Evolutionary conservation across 2,329 filamentous ascomycete genomes (phyloP).

Genomic region (Penicillium griseofulvum): DNA sequence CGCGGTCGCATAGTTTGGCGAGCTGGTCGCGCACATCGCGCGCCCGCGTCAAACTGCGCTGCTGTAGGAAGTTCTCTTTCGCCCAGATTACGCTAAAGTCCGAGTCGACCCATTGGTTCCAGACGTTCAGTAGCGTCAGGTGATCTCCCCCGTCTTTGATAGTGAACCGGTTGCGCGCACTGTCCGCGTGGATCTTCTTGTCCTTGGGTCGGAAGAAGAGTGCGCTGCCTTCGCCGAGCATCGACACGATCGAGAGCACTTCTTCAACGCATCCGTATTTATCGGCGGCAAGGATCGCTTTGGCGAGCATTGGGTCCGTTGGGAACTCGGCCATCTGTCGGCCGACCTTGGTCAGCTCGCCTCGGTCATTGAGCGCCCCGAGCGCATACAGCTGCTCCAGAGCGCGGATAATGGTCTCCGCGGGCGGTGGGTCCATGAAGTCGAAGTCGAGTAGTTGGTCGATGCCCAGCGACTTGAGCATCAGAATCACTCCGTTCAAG

Average conservation of each 20-base stretch:
- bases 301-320: conserved; percentile 86
- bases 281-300: conserved; percentile 82
- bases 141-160: conserved; percentile 90
- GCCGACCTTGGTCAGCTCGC: conserved; percentile 84
- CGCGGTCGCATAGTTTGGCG: conserved; percentile 84
- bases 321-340: conserved; percentile 95
- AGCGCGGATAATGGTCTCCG: conserved; percentile 82
- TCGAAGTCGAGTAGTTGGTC: conserved; percentile 92
- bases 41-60: conserved; percentile 81
- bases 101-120: conserved; percentile 90
- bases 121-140: conserved; percentile 83
- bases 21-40: conserved; percentile 92
- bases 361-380: conserved; percentile 82
- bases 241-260: conserved; percentile 87
- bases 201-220: conserved; percentile 95
- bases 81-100: conserved; percentile 88
- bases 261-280: conserved; percentile 92
- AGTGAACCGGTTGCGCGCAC: conserved; percentile 82
- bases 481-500: conserved; percentile 76
- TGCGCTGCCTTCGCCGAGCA: conserved; percentile 83
- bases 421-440: conserved; percentile 90
- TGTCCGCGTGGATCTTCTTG: conserved; percentile 94
- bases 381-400: conserved; percentile 90
- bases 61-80: conserved; percentile 90
- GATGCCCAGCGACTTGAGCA: conserved; percentile 86